Evolutionary conservation across 345 rosid genomes (phyloP).

Genomic region (Moricandia moricandioides): DNA sequence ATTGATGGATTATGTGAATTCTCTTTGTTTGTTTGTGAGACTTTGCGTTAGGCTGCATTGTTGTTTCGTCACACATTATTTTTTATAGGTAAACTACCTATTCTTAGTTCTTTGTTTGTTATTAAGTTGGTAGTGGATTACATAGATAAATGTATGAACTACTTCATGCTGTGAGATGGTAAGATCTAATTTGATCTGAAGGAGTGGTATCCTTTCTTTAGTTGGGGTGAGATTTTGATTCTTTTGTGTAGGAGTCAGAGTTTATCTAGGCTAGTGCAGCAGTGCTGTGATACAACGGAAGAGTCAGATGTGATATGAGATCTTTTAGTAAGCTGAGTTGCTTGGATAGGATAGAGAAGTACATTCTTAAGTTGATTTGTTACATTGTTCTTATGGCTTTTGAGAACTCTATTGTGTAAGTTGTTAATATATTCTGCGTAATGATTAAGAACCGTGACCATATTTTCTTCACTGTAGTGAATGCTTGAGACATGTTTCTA

Average conservation of each 20-base stretch:
- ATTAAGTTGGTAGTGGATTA: not conserved
- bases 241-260: not conserved
- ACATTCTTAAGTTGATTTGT: not conserved
- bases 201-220: not conserved
- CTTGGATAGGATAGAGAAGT: not conserved
- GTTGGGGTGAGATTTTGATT: no score
- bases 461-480: not conserved
- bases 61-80: not conserved
- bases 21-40: not conserved
- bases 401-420: not conserved
- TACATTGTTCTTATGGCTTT: not conserved
- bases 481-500: constrained; percentile 2
- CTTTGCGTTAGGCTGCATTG: not conserved
- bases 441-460: not conserved
- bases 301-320: no score
- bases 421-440: not conserved
- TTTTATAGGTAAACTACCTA: not conserved
- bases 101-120: not conserved
- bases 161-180: not conserved
- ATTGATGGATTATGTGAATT: not conserved
- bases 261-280: not conserved
- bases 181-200: not conserved
- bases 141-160: not conserved
- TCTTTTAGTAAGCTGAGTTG: constrained; percentile 1
- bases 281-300: not conserved